Percentiles rank a stretch among this genome's conserved stretches.
Evolutionary conservation across 306 rosid species (phyloP).

Genomic region (Rosa lucieae): DNA sequence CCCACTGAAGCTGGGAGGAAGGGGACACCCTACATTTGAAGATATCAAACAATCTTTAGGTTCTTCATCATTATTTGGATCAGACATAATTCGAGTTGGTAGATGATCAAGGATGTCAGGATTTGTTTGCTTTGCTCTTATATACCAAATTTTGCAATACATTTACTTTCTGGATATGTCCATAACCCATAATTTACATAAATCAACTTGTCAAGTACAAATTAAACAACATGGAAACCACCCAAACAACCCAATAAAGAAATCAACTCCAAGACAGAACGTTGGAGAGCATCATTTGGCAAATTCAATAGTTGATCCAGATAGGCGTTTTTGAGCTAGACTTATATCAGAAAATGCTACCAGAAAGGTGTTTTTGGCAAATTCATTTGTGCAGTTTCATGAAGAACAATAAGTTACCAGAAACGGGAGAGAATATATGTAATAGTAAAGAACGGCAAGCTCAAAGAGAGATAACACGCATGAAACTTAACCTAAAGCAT

Average conservation of each 20-base stretch:
- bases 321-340: background rate
- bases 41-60: background rate
- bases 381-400: background rate
- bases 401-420: background rate
- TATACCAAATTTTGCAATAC: background rate
- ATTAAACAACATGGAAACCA: background rate
- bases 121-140: background rate
- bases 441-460: background rate
- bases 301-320: background rate
- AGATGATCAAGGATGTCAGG: background rate
- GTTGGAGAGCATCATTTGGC: background rate
- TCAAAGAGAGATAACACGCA: background rate
- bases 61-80: background rate
- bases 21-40: background rate
- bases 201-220: background rate
- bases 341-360: background rate
- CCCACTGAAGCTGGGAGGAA: background rate
- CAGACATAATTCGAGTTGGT: background rate
- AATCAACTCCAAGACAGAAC: background rate
- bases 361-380: too few species aligned
- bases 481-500: background rate
- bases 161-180: background rate
- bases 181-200: background rate
- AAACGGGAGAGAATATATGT: background rate
- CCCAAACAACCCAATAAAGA: background rate